Percentiles rank a stretch among this genome's conserved stretches.
Evolutionary conservation across 2,329 filamentous ascomycete genomes (phyloP).

Genomic region (Calycina herbarum): DNA sequence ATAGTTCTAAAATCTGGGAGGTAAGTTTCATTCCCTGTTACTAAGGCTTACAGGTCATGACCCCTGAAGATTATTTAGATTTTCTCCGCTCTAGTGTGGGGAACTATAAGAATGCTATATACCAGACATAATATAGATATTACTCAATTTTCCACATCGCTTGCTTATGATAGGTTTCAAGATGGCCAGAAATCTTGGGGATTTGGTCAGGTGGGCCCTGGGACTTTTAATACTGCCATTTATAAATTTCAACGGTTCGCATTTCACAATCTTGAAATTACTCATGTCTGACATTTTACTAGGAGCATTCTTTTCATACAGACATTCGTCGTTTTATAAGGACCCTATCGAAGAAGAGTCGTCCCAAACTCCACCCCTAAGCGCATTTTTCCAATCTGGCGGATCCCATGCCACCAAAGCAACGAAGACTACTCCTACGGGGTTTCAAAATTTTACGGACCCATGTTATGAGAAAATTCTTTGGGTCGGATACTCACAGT

Average conservation of each 20-base stretch:
- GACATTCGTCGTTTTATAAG: no score
- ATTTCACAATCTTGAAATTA: background rate
- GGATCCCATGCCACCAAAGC: background rate
- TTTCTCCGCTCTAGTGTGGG: background rate
- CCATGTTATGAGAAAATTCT: background rate
- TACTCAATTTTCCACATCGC: background rate
- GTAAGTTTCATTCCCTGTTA: background rate
- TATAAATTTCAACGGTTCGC: background rate
- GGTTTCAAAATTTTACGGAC: background rate
- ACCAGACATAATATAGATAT: background rate
- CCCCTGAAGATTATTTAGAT: conserved; percentile 5
- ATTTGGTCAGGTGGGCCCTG: conserved; percentile 7
- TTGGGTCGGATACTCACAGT: background rate
- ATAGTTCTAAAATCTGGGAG: conserved; percentile 11
- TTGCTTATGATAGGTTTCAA: background rate
- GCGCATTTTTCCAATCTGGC: no score
- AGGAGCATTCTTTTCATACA: no score
- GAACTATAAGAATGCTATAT: background rate
- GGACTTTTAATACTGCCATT: conserved; percentile 6
- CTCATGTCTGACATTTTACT: no score
- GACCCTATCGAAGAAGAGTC: no score
- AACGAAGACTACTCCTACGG: background rate
- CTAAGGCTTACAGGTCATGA: background rate
- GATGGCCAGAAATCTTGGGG: conserved; percentile 6
- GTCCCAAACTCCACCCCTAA: no score